Evolutionary conservation across 768 basidiomycete species (phyloP).

Genomic region (Lactifluus rugatus): DNA sequence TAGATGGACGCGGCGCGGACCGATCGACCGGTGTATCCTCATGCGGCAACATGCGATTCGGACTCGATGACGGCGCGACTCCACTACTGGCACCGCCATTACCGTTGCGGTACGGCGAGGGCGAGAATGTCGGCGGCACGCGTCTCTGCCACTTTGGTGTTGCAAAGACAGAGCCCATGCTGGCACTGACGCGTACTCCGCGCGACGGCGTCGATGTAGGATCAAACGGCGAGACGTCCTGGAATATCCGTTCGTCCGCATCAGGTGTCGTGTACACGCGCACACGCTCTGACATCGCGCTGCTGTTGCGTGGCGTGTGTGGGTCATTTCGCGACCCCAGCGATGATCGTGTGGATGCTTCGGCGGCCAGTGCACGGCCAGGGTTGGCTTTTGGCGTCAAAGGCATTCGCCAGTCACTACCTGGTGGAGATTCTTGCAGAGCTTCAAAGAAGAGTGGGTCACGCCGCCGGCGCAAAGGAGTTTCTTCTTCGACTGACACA

Average conservation of each 20-base stretch:
- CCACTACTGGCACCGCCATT: not conserved
- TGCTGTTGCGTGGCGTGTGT: constrained; percentile 40
- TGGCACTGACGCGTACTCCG: constrained; percentile 37
- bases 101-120: constrained; percentile 3
- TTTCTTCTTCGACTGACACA: constrained; percentile 50
- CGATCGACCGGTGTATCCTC: constrained; percentile 15
- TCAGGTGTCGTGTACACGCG: constrained; percentile 24
- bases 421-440: constrained; percentile 46
- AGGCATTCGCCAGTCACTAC: constrained; percentile 33
- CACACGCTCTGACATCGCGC: constrained; percentile 32
- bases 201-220: constrained; percentile 76
- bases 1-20: not conserved
- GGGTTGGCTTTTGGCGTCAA: constrained; percentile 33
- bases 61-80: not conserved
- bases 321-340: constrained; percentile 42
- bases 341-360: constrained; percentile 28
- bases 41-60: not conserved
- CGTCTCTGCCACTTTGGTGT: constrained; percentile 18
- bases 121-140: not conserved
- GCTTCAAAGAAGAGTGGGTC: constrained; percentile 52
- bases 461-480: constrained; percentile 30
- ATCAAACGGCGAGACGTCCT: constrained; percentile 53
- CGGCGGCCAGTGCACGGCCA: not conserved
- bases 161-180: constrained; percentile 9
- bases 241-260: constrained; percentile 20